Conservation (phyloP, 2,329 filamentous ascomycete species). For the Chrysoporthe cubensis region DNA sequence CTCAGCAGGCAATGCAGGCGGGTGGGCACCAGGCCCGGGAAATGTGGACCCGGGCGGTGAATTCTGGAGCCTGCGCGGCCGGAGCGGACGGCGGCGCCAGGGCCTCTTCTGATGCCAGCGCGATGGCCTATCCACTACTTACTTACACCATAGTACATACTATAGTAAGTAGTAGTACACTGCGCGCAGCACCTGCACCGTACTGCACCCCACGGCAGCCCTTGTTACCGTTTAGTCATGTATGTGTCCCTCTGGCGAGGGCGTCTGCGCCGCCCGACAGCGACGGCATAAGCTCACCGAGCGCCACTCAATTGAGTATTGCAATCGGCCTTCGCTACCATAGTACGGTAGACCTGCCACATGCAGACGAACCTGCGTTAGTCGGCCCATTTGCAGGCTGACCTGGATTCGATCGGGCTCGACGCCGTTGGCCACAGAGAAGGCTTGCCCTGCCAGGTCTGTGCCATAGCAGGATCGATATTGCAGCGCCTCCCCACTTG, state of each 20-base stretch:
- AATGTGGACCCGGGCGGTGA: neutral
- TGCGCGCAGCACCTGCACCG: too few relatives aligned
- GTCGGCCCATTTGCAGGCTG: neutral
- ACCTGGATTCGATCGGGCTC: neutral
- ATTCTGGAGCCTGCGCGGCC: neutral
- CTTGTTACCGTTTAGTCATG: too few relatives aligned
- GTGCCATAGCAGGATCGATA: slow-evolving; percentile 14
- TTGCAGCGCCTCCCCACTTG: slow-evolving; percentile 13
- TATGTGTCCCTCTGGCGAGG: too few relatives aligned
- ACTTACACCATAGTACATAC: neutral
- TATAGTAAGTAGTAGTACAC: too few relatives aligned
- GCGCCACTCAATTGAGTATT: neutral
- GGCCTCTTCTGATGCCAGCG: neutral
- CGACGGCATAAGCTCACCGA: neutral
- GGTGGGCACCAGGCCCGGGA: neutral
- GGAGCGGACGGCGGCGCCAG: too few relatives aligned
- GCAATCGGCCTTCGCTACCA: neutral
- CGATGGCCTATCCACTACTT: neutral
- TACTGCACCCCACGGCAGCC: too few relatives aligned
- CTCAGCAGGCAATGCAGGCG: neutral
- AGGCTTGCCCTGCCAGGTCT: neutral
- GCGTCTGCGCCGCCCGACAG: neutral
- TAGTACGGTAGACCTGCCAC: neutral
- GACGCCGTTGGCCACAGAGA: neutral
- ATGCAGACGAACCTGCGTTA: slow-evolving; percentile 2